A percentile compares a stretch with the other conserved stretches of the same genome.
phyloP scores from a whole-genome alignment of 1,284 basidiomycete species.

The Puccinia horiana region DNA sequence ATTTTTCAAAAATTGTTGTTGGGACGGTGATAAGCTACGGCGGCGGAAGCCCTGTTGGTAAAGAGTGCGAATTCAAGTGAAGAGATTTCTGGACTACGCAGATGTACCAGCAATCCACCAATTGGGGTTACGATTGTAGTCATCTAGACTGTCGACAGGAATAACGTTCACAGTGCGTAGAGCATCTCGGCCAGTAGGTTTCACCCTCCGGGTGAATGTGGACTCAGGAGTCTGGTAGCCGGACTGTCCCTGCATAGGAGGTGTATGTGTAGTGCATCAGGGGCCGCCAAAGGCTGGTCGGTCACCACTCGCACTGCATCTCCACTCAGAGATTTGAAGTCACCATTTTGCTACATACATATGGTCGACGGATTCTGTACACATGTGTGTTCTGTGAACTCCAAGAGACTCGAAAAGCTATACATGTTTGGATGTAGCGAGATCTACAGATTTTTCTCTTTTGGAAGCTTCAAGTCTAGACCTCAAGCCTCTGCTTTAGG shows the following conservation, averaged over 20 bases:
- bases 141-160: neutral
- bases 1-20: constrained; percentile 3
- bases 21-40: constrained; percentile 21
- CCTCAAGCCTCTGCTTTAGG: neutral
- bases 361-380: neutral
- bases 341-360: neutral
- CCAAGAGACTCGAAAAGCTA: no score
- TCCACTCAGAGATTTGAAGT: neutral
- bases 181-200: neutral
- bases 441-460: neutral
- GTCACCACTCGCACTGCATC: neutral
- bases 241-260: neutral
- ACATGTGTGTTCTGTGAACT: no score
- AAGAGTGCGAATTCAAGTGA: neutral
- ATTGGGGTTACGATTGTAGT: neutral
- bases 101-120: neutral
- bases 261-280: neutral
- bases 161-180: neutral
- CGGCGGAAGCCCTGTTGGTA: neutral
- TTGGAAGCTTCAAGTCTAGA: neutral
- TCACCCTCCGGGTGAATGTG: neutral
- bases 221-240: neutral
- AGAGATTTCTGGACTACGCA: neutral
- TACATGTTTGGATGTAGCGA: no score
- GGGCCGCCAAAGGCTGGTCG: neutral